phyloP scores from a whole-genome alignment of 2,329 filamentous ascomycete species.

The Colletotrichum sp. region DNA sequence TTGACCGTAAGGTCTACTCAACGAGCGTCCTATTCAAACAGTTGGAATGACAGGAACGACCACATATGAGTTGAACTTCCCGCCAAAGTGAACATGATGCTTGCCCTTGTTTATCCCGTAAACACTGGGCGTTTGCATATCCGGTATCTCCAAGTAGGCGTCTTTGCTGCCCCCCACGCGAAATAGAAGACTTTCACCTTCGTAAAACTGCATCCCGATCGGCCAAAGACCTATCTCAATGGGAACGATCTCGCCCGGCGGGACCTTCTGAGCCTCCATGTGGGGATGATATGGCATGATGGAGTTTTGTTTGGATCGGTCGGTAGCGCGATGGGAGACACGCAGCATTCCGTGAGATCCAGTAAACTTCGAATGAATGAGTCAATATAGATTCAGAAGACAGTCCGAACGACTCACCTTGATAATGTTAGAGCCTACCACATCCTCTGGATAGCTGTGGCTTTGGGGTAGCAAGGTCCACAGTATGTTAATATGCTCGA shows the following conservation, averaged over 20 bases:
- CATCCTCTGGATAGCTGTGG: background rate
- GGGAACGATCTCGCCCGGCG: background rate
- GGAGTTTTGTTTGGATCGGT: background rate
- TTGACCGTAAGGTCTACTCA: background rate
- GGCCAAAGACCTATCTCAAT: background rate
- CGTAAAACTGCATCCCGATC: background rate
- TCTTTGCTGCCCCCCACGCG: background rate
- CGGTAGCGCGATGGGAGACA: background rate
- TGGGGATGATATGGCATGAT: background rate
- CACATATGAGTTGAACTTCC: background rate
- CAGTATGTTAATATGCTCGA: background rate
- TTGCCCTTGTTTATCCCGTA: background rate
- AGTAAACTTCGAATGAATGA: background rate
- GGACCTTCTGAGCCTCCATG: background rate
- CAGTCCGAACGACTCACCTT: background rate
- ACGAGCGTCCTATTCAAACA: background rate
- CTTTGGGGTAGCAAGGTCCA: background rate
- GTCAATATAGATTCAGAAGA: background rate
- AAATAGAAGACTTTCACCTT: background rate
- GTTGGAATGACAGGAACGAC: background rate
- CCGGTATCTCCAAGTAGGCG: background rate
- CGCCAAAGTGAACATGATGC: background rate
- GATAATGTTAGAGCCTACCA: background rate
- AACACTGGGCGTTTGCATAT: background rate
- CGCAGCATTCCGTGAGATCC: background rate